These are phyloP conservation scores for Arxiozyma telluris DNA, from an alignment of 1,139 yeast genomes.

Conservation along the genomic window DNA sequence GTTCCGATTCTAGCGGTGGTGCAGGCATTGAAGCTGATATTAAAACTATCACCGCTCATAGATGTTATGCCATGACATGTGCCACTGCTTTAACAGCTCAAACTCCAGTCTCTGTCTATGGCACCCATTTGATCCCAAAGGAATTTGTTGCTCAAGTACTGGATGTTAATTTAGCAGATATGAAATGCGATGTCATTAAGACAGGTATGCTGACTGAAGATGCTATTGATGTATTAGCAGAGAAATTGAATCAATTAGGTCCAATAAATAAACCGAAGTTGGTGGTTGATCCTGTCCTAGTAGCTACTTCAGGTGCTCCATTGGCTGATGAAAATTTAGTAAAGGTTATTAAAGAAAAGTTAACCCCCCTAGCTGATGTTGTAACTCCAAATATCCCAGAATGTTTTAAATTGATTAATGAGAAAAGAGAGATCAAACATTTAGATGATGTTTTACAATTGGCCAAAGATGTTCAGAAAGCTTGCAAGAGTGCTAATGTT, in stretches of 20 bases:
- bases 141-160: constrained; percentile 40
- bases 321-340: constrained; percentile 43
- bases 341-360: constrained; percentile 34
- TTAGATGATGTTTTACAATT: constrained; percentile 36
- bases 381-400: constrained; percentile 74
- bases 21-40: constrained; percentile 94
- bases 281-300: constrained; percentile 78
- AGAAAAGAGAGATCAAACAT: constrained; percentile 17
- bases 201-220: constrained; percentile 69
- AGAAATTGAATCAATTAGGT: constrained; percentile 32
- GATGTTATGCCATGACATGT: constrained; percentile 74
- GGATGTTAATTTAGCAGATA: constrained; percentile 52
- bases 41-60: constrained; percentile 71
- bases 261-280: constrained; percentile 30
- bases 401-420: constrained; percentile 35
- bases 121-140: constrained; percentile 41
- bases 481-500: constrained; percentile 44
- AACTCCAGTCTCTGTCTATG: constrained; percentile 54
- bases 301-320: constrained; percentile 64
- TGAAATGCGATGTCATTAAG: constrained; percentile 61
- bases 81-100: constrained; percentile 81
- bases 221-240: constrained; percentile 44
- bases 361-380: constrained; percentile 49
- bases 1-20: constrained; percentile 88
- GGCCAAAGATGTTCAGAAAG: constrained; percentile 38